Conservation (phyloP, 495 filamentous ascomycete species). For the Penicillium verhagenii region DNA sequence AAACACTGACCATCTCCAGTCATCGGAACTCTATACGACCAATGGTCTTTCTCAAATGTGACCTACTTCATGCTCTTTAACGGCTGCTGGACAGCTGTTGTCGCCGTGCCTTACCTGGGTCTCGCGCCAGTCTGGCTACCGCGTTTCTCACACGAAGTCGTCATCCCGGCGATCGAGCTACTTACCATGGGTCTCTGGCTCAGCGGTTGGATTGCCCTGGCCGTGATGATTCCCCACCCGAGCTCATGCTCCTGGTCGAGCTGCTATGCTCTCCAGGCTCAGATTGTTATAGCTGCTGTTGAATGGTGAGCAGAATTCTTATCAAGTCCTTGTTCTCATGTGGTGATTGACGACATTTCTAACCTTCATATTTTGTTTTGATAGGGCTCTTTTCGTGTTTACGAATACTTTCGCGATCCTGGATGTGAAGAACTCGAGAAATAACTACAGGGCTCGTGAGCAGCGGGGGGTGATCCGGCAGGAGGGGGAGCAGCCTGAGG, state of each 20-base stretch:
- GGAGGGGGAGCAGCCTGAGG: not conserved
- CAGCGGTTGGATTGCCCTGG: slow-evolving; percentile 66
- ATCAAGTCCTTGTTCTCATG: not conserved
- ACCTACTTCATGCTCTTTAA: slow-evolving; percentile 68
- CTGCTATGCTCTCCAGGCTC: slow-evolving; percentile 44
- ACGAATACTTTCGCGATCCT: slow-evolving; percentile 19
- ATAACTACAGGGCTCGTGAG: not conserved
- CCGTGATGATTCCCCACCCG: slow-evolving; percentile 52
- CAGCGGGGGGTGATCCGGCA: too few species aligned
- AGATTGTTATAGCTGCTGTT: slow-evolving; percentile 45
- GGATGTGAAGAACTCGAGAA: slow-evolving; percentile 16
- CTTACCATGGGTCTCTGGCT: slow-evolving; percentile 51
- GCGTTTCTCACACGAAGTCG: slow-evolving; percentile 50
- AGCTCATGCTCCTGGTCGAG: slow-evolving; percentile 41
- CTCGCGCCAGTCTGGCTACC: slow-evolving; percentile 56
- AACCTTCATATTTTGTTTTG: not conserved
- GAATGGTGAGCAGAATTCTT: slow-evolving; percentile 44
- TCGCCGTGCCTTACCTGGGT: slow-evolving; percentile 62
- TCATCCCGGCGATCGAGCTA: slow-evolving; percentile 22
- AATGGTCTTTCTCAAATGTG: slow-evolving; percentile 22
- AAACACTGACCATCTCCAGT: slow-evolving; percentile 2
- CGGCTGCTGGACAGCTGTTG: slow-evolving; percentile 60
- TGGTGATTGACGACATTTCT: not conserved
- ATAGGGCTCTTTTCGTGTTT: slow-evolving; percentile 37
- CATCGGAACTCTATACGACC: slow-evolving; percentile 1